Percentiles rank a stretch among this genome's conserved stretches.
phyloP scores from a whole-genome alignment of 371 early-diverging fungal species.

The Lichtheimia ornata region DNA sequence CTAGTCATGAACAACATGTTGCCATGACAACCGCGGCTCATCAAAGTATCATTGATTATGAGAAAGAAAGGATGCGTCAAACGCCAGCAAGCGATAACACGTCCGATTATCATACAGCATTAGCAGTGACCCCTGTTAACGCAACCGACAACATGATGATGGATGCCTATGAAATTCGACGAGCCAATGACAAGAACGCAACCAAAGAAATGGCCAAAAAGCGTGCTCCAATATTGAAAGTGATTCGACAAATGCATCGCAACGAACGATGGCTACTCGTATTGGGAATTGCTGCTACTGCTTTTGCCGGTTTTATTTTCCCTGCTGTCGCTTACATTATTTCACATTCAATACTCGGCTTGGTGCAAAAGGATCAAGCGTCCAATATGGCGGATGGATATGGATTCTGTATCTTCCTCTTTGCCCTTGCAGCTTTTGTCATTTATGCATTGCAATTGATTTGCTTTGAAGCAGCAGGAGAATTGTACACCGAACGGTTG shows the following conservation, averaged over 20 bases:
- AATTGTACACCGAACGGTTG: constrained; percentile 54
- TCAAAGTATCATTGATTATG: background rate
- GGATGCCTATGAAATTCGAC: constrained; percentile 47
- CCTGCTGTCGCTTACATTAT: constrained; percentile 37
- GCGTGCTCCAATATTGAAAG: constrained; percentile 44
- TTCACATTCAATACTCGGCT: constrained; percentile 26
- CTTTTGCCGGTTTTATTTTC: constrained; percentile 49
- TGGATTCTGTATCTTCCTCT: constrained; percentile 63
- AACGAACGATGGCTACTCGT: constrained; percentile 39
- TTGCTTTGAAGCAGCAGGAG: constrained; percentile 44
- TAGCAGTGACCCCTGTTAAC: constrained; percentile 5
- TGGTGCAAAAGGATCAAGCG: constrained; percentile 63
- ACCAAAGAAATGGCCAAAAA: constrained; percentile 39
- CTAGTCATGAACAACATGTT: background rate
- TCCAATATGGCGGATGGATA: constrained; percentile 56
- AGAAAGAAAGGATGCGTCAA: constrained; percentile 1
- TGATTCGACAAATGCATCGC: background rate
- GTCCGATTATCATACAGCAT: background rate
- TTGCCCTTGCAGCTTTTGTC: constrained; percentile 48
- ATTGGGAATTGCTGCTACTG: constrained; percentile 45
- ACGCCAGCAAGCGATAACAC: background rate
- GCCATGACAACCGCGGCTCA: background rate
- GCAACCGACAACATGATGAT: constrained; percentile 24
- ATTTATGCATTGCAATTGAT: constrained; percentile 23
- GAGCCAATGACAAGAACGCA: constrained; percentile 40